Evolutionary conservation across 208 protist species (phyloP), one percentile per base, ranked within the genome.

Genomic region (Acanthamoeba divionensis): DNA sequence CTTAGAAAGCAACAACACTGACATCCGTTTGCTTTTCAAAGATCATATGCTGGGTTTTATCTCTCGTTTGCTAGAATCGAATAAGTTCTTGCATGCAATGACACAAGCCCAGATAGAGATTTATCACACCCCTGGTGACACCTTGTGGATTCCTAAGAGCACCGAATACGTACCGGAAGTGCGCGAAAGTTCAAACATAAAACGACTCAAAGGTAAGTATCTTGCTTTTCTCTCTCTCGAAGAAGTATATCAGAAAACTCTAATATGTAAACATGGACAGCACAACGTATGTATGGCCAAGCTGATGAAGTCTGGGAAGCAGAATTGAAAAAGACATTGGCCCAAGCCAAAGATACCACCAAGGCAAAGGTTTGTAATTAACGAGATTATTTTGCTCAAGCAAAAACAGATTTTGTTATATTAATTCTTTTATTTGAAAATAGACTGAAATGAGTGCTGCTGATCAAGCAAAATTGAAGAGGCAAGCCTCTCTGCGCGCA

Each of bases 321-420:
- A n/a, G 54, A 86, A 47, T 52, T 86, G 48, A 86, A 52, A 41
- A 86, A 86, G 77, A 66, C 62, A 57, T 29, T 86, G 52, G 77
- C 48, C 1, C 71, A 86, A 47, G 77, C 62, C 21, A 63, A 63
- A 63, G 26, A 63, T 41, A 6, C 24, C 55, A 31, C 2, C n/a
- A 86, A 86, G 77, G n/a, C 21, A 45, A 82, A 86, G 75, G 75
- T 36, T 15, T 44, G n/a, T 41, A 41, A 41, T 6, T 41, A 41
- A 41, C 36, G 47, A 54, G 45, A 0, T 10, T 55, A 15, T 15
- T 13, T 29, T 31, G 66, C 36, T n/a, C 47, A 57, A 44, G 12
- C 18, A 12, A 44, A 50, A 52, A 18, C 44, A 4, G 21, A 2
- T 0, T 12, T 38, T 12, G 18, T 52, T 52, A 79, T n/a, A 24